phyloP scores from a whole-genome alignment of 805 yeast genomes.

The Kluyveromyces dobzhanskii region DNA sequence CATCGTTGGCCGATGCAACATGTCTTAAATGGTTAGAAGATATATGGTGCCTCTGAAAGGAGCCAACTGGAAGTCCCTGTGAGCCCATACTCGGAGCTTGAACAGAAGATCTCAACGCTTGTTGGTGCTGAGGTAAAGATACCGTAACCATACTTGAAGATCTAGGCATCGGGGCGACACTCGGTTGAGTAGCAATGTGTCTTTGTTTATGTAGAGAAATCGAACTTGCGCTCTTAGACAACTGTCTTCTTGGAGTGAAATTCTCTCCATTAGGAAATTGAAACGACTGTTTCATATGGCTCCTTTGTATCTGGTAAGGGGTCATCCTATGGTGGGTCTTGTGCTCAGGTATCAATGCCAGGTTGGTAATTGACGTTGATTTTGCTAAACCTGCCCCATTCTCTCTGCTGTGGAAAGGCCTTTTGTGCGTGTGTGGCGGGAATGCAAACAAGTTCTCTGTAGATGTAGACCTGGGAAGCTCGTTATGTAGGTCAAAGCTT shows the following conservation, averaged over 20 bases:
- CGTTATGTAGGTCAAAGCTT: background rate
- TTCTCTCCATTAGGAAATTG: conserved; percentile 28
- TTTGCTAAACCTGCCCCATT: background rate
- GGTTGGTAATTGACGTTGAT: background rate
- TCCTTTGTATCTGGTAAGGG: conserved; percentile 25
- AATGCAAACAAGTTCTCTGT: background rate
- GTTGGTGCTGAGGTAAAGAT: background rate
- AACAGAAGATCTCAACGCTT: background rate
- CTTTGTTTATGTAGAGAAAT: conserved; percentile 1
- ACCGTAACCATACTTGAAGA: conserved; percentile 3
- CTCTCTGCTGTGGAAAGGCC: background rate
- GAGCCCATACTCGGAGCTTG: background rate
- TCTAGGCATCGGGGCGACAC: background rate
- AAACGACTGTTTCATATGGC: conserved; percentile 22
- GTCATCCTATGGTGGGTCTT: conserved; percentile 12
- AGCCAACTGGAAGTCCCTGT: too few species aligned
- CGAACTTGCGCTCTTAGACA: conserved; percentile 2
- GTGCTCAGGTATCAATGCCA: conserved; percentile 2
- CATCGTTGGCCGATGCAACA: background rate
- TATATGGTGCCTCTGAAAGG: too few species aligned
- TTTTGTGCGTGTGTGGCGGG: background rate
- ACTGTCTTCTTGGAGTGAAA: conserved; percentile 22
- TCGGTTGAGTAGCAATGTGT: background rate
- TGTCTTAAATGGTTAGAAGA: background rate
- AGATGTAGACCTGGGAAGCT: conserved; percentile 1